Percentiles rank a stretch among this genome's conserved stretches.
These are phyloP conservation scores for Bipolaris gigantea DNA, from an alignment of 2,329 filamentous ascomycete genomes.

Conservation along the genomic window DNA sequence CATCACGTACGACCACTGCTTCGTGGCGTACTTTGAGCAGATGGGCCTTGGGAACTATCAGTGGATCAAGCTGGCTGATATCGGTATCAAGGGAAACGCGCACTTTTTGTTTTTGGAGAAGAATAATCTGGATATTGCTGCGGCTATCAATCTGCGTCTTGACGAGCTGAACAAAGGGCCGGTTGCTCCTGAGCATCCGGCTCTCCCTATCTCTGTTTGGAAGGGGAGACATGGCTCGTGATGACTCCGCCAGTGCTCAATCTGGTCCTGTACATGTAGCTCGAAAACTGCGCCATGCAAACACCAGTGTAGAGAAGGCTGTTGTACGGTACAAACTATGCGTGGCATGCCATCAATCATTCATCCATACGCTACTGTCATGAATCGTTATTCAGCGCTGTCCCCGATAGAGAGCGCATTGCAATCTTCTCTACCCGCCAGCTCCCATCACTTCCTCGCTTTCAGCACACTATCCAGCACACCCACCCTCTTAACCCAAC, in stretches of 20 bases:
- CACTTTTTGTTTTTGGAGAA: constrained; percentile 59
- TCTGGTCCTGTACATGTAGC: no score
- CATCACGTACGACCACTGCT: constrained; percentile 39
- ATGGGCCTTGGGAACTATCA: constrained; percentile 51
- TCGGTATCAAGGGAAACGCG: constrained; percentile 57
- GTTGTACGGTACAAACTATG: no score
- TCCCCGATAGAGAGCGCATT: no score
- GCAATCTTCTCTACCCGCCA: no score
- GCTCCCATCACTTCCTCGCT: neutral
- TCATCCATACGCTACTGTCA: no score
- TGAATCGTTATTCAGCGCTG: no score
- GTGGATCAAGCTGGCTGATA: constrained; percentile 50
- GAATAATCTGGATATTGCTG: constrained; percentile 53
- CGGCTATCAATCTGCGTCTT: constrained; percentile 15
- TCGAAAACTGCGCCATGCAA: no score
- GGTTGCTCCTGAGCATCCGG: neutral
- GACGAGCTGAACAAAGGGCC: constrained; percentile 1
- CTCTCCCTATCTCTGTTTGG: neutral
- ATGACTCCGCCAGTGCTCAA: no score
- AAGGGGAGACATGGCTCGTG: no score
- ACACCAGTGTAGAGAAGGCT: no score
- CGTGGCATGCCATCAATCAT: no score
- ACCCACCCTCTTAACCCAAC: constrained; percentile 38
- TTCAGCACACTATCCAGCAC: constrained; percentile 22
- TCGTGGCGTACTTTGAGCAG: constrained; percentile 32